phyloP scores from a whole-genome alignment of 2,329 filamentous ascomycete species.

The Cryphonectria japonica region DNA sequence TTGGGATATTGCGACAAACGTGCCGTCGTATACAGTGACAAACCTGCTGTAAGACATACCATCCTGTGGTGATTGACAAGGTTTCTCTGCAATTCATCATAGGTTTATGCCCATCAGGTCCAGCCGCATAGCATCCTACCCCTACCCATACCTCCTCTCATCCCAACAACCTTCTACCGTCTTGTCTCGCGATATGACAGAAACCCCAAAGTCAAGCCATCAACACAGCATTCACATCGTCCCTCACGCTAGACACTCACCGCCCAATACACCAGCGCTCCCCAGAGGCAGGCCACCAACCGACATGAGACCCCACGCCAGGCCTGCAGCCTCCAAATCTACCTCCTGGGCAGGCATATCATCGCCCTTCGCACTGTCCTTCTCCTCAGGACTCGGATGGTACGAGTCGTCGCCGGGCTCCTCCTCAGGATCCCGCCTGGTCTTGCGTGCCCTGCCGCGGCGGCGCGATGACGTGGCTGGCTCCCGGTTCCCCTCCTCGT shows the following conservation, averaged over 20 bases:
- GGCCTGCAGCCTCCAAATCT: constrained; percentile 52
- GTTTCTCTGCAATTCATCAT: background rate
- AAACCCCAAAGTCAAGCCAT: background rate
- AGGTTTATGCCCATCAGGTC: background rate
- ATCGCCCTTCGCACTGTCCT: constrained; percentile 45
- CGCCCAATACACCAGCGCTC: constrained; percentile 51
- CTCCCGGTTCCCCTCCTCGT: constrained; percentile 20
- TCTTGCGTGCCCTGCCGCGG: constrained; percentile 36
- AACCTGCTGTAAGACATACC: background rate
- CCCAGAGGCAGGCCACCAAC: constrained; percentile 50
- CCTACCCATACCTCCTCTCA: background rate
- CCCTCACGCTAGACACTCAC: constrained; percentile 44
- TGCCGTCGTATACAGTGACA: no score
- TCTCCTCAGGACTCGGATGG: constrained; percentile 41
- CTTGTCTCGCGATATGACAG: background rate
- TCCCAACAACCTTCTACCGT: background rate
- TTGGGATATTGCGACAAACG: no score
- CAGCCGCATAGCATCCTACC: background rate
- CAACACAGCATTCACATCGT: background rate
- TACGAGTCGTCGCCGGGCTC: constrained; percentile 41
- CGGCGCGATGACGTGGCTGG: constrained; percentile 30
- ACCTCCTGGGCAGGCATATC: constrained; percentile 44
- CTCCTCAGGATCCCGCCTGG: constrained; percentile 34
- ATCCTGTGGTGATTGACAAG: background rate
- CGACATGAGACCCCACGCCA: constrained; percentile 51